phyloP scores from a whole-genome alignment of 2,329 filamentous ascomycete genomes.

The Alternaria novae-zelandiae region DNA sequence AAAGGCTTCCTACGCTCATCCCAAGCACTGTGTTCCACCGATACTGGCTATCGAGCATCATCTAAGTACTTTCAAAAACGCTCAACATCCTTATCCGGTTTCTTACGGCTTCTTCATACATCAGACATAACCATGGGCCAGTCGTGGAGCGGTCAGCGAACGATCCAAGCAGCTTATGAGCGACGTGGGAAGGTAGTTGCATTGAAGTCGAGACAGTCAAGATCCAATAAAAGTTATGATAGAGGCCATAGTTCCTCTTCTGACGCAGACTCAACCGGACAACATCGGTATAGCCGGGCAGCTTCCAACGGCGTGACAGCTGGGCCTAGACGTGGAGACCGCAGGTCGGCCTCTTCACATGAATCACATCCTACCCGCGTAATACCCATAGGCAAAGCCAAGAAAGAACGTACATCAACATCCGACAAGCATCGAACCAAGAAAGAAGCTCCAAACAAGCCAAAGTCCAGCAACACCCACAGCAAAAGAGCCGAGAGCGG shows the following conservation, averaged over 20 bases:
- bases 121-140: conserved; percentile 10
- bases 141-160: conserved; percentile 3
- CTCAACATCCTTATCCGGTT: neutral
- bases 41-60: neutral
- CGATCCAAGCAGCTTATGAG: neutral
- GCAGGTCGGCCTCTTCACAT: neutral
- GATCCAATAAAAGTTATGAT: neutral
- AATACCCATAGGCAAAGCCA: neutral
- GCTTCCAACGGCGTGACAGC: neutral
- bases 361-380: neutral
- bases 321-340: neutral
- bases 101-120: neutral
- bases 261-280: neutral
- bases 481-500: neutral
- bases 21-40: neutral
- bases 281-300: neutral
- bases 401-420: neutral
- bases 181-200: neutral
- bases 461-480: neutral
- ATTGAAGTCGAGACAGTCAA: neutral
- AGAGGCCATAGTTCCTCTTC: neutral
- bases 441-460: neutral
- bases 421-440: neutral
- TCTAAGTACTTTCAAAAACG: neutral
- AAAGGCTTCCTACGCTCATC: neutral